These are phyloP conservation scores for Paraphoma chrysanthemicola DNA, from an alignment of 2,329 filamentous ascomycete genomes.

Conservation along the genomic window DNA sequence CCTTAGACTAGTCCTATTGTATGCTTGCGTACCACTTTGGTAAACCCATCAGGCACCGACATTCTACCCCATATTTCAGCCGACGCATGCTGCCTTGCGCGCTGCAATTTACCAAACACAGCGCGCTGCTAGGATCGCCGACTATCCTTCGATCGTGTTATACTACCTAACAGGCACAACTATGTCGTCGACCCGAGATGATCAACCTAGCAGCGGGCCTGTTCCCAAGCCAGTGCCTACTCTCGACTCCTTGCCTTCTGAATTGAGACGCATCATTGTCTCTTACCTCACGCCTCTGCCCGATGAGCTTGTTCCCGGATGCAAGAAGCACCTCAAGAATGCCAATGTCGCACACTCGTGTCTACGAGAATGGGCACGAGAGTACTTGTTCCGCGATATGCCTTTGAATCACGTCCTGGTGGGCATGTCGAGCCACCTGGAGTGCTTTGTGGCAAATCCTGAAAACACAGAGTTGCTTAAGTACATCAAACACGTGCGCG, in stretches of 20 bases:
- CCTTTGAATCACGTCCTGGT: conserved; percentile 14
- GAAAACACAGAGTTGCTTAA: conserved; percentile 4
- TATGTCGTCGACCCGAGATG: background rate
- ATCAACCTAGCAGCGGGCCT: background rate
- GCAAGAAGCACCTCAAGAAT: conserved; percentile 19
- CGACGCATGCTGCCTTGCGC: too few relatives aligned
- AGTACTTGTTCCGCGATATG: conserved; percentile 26
- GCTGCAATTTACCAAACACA: too few relatives aligned
- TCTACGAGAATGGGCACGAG: conserved; percentile 21
- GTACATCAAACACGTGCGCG: conserved; percentile 15
- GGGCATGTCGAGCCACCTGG: conserved; percentile 15
- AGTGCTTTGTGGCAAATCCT: conserved; percentile 9
- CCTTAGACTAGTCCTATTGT: too few relatives aligned
- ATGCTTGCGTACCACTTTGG: too few relatives aligned
- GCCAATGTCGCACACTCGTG: conserved; percentile 22
- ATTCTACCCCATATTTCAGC: too few relatives aligned
- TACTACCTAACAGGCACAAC: background rate
- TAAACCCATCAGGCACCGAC: too few relatives aligned
- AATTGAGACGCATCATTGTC: conserved; percentile 21
- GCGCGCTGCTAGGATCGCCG: too few relatives aligned
- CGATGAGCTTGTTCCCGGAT: conserved; percentile 7
- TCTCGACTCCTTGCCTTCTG: conserved; percentile 20
- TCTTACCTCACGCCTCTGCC: conserved; percentile 13
- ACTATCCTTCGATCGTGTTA: background rate
- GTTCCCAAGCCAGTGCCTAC: background rate